These are phyloP conservation scores for Pyricularia pennisetigena DNA, from an alignment of 2,329 filamentous ascomycete genomes.

Conservation along the genomic window DNA sequence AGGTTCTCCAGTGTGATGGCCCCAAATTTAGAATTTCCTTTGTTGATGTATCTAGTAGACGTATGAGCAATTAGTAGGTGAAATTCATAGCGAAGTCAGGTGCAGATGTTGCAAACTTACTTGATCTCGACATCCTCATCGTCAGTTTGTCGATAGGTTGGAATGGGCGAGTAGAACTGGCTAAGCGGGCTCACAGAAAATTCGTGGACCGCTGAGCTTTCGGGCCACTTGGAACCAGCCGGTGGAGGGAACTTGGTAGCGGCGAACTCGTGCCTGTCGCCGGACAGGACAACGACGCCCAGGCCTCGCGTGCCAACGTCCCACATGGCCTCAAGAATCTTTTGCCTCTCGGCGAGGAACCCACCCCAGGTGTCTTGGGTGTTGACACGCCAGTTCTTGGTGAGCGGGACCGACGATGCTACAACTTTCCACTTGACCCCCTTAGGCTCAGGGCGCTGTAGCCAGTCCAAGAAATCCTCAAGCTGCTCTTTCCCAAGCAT, in stretches of 20 bases:
- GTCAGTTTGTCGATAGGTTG: slow-evolving; percentile 75
- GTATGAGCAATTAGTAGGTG: not conserved
- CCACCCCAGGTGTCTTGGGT: slow-evolving; percentile 89
- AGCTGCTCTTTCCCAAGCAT: slow-evolving; percentile 82
- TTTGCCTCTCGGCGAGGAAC: slow-evolving; percentile 69
- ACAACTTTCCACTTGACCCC: slow-evolving; percentile 92
- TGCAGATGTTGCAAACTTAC: slow-evolving; percentile 38
- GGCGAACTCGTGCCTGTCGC: slow-evolving; percentile 94
- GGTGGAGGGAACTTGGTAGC: slow-evolving; percentile 68
- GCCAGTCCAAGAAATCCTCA: slow-evolving; percentile 67
- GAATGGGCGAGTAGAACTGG: slow-evolving; percentile 85
- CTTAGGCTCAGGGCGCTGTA: slow-evolving; percentile 59
- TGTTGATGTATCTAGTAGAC: slow-evolving; percentile 58
- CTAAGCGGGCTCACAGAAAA: slow-evolving; percentile 86
- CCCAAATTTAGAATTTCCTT: slow-evolving; percentile 84
- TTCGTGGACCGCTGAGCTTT: slow-evolving; percentile 65
- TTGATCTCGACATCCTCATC: slow-evolving; percentile 76
- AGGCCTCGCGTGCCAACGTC: slow-evolving; percentile 60
- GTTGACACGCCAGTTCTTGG: slow-evolving; percentile 93
- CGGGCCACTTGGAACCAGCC: slow-evolving; percentile 50
- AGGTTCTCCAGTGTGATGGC: slow-evolving; percentile 67
- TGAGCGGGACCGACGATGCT: slow-evolving; percentile 85
- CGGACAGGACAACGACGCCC: slow-evolving; percentile 76
- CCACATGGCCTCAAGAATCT: slow-evolving; percentile 88
- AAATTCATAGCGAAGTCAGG: not conserved